Conservation (phyloP, 78 protist species). For the Isochrysis galbana region DNA sequence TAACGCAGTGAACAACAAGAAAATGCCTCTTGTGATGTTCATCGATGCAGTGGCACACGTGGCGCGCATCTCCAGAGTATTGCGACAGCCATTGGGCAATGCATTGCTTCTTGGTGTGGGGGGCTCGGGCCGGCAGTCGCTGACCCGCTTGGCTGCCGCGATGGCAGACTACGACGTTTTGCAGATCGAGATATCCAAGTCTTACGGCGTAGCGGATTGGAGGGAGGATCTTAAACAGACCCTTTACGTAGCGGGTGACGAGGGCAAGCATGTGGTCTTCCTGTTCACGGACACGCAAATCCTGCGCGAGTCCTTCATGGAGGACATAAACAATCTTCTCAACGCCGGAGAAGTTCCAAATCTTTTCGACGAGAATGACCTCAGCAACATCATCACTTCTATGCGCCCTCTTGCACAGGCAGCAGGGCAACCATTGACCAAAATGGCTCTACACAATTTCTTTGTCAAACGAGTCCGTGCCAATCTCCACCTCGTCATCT, state of each 20-base stretch:
- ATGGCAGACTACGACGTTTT: slow-evolving; percentile 53
- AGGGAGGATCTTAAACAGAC: slow-evolving; percentile 65
- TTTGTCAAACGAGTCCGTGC: slow-evolving; percentile 62
- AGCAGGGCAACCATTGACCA: slow-evolving; percentile 56
- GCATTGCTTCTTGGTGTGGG: slow-evolving; percentile 75
- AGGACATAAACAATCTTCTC: slow-evolving; percentile 84
- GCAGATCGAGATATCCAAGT: slow-evolving; percentile 71
- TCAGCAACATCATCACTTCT: slow-evolving; percentile 56
- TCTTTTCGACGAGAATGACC: slow-evolving; percentile 65
- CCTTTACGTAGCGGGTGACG: slow-evolving; percentile 62
- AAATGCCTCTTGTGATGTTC: slow-evolving; percentile 70
- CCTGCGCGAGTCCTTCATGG: slow-evolving; percentile 75
- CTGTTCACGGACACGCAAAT: slow-evolving; percentile 90
- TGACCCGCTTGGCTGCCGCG: slow-evolving; percentile 79
- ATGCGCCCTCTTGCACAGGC: slow-evolving; percentile 57
- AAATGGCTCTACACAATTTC: slow-evolving; percentile 33
- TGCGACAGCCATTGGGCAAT: slow-evolving; percentile 43
- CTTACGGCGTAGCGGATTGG: slow-evolving; percentile 77
- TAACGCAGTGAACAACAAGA: slow-evolving; percentile 32
- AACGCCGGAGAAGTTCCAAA: slow-evolving; percentile 90
- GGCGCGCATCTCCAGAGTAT: slow-evolving; percentile 44
- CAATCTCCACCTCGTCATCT: slow-evolving; percentile 79
- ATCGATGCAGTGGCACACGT: slow-evolving; percentile 63
- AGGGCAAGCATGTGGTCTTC: slow-evolving; percentile 67
- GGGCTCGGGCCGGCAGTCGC: slow-evolving; percentile 82